Conservation (phyloP, 1,284 basidiomycete species). For the Ceraceosorus guamensis region DNA sequence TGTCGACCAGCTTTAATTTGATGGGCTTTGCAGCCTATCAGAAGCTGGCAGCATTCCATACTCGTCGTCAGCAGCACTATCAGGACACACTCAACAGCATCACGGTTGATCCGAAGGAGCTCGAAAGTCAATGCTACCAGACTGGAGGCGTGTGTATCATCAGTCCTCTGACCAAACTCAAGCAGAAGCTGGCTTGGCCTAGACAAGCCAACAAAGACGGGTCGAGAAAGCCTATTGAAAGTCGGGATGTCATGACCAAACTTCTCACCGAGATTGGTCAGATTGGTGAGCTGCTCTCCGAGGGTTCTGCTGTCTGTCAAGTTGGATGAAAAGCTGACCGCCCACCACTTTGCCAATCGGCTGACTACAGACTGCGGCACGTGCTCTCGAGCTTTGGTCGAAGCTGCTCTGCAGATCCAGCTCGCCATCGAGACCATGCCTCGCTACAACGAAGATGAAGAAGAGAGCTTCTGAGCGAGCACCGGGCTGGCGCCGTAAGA, state of each 20-base stretch:
- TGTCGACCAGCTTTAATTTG: neutral
- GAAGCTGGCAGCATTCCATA: constrained; percentile 6
- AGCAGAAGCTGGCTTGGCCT: constrained; percentile 9
- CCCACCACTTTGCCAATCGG: neutral
- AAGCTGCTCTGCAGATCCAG: constrained; percentile 8
- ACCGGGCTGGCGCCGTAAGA: too few relatives aligned
- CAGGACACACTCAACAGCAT: constrained; percentile 7
- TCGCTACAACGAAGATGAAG: constrained; percentile 4
- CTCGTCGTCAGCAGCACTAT: constrained; percentile 7
- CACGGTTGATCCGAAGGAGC: constrained; percentile 9
- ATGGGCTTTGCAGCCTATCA: constrained; percentile 8
- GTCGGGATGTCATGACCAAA: constrained; percentile 6
- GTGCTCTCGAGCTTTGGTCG: constrained; percentile 5
- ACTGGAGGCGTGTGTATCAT: constrained; percentile 8
- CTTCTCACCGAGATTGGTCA: constrained; percentile 8
- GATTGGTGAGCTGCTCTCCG: neutral
- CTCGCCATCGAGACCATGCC: constrained; percentile 7
- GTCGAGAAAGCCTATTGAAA: constrained; percentile 4
- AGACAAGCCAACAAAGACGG: constrained; percentile 4
- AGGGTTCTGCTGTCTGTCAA: neutral
- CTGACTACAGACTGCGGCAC: constrained; percentile 6
- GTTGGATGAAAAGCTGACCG: neutral
- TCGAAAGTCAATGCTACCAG: constrained; percentile 11
- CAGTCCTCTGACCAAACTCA: constrained; percentile 3
- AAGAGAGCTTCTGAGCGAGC: constrained; percentile 1